phyloP scores from a whole-genome alignment of 1,284 basidiomycete genomes.

The Coriolopsis trogii region DNA sequence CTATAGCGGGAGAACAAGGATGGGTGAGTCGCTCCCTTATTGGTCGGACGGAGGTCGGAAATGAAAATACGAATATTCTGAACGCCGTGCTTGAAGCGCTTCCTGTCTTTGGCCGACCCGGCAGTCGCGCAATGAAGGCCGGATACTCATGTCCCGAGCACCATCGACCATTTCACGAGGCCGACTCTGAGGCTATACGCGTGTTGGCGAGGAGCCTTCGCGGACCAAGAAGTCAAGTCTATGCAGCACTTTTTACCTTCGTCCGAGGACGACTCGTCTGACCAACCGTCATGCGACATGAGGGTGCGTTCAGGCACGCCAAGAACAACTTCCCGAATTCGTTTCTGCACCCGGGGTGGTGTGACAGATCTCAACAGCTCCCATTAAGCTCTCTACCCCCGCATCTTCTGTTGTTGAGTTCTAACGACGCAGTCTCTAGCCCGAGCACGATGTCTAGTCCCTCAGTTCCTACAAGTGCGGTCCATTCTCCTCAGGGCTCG shows the following conservation, averaged over 20 bases:
- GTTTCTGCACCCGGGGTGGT: constrained; percentile 2
- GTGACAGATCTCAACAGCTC: constrained; percentile 4
- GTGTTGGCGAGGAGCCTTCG: too few relatives aligned
- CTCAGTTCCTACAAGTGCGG: too few relatives aligned
- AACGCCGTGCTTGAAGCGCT: constrained; percentile 7
- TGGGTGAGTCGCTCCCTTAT: not conserved
- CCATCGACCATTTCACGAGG: too few relatives aligned
- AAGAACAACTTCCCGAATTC: not conserved
- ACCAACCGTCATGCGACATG: not conserved
- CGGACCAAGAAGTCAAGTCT: too few relatives aligned
- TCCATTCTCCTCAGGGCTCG: too few relatives aligned
- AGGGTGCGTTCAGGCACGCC: constrained; percentile 12
- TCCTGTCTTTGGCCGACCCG: not conserved
- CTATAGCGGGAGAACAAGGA: constrained; percentile 6
- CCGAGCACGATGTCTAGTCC: too few relatives aligned
- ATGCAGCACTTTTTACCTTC: too few relatives aligned
- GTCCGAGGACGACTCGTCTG: not conserved
- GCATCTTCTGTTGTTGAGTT: constrained; percentile 7
- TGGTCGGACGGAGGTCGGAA: constrained; percentile 16
- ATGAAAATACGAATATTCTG: constrained; percentile 8
- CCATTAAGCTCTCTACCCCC: constrained; percentile 22
- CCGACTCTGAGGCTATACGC: too few relatives aligned
- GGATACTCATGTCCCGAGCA: too few relatives aligned
- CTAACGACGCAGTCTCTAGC: not conserved
- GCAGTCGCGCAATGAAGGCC: too few relatives aligned